Evolutionary conservation across 1,284 basidiomycete species (phyloP).

Genomic region (Cryptococcus sp.): DNA sequence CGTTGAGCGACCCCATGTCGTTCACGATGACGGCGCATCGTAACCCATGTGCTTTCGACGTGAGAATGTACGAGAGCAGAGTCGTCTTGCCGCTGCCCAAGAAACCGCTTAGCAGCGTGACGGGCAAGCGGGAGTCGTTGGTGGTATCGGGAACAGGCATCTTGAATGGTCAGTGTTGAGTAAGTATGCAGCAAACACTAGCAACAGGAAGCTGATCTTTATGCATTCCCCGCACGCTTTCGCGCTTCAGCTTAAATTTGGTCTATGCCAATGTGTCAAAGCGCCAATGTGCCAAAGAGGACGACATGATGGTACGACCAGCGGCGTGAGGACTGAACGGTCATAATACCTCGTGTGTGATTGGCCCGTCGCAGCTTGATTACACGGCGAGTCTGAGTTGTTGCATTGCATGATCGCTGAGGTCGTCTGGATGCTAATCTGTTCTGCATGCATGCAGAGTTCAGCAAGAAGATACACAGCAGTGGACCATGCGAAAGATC

Average conservation of each 20-base stretch:
- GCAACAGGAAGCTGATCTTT: neutral
- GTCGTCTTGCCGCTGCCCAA: slow-evolving; percentile 58
- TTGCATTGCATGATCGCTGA: no score
- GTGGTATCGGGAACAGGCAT: slow-evolving; percentile 25
- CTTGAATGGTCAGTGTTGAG: neutral
- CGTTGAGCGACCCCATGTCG: slow-evolving; percentile 54
- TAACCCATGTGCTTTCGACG: slow-evolving; percentile 53
- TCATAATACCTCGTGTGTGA: slow-evolving; percentile 6
- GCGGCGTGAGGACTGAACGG: slow-evolving; percentile 11
- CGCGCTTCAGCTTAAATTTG: neutral
- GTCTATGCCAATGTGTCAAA: neutral
- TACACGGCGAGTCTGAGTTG: no score
- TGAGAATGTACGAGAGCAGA: slow-evolving; percentile 55
- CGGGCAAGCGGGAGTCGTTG: slow-evolving; percentile 49
- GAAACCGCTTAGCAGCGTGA: slow-evolving; percentile 57
- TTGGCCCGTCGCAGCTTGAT: neutral
- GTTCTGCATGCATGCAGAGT: no score
- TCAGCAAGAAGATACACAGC: no score
- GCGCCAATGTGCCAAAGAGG: neutral
- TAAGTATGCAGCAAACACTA: neutral
- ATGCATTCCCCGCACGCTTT: neutral
- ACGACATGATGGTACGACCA: neutral
- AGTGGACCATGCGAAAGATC: no score
- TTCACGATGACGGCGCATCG: slow-evolving; percentile 56
- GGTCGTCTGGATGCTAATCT: no score